These are phyloP conservation scores for Podosphaera fusca DNA, from an alignment of 2,329 filamentous ascomycete genomes.

Conservation along the genomic window DNA sequence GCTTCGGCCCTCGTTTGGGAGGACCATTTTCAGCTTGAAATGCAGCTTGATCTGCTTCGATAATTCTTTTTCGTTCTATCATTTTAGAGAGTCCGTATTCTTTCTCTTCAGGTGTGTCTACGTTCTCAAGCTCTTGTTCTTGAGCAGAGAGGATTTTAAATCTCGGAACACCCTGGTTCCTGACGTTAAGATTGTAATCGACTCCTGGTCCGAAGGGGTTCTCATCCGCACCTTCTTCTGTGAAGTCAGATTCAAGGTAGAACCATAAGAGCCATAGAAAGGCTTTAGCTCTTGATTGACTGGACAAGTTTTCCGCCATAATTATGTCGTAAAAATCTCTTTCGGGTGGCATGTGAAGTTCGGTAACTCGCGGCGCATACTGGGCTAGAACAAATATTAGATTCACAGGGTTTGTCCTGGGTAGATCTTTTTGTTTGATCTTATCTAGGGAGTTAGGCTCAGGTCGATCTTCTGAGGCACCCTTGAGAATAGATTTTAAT, in stretches of 20 bases:
- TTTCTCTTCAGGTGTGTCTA: slow-evolving; percentile 46
- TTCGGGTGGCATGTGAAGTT: slow-evolving; percentile 66
- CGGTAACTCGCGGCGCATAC: slow-evolving; percentile 74
- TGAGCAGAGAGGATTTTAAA: slow-evolving; percentile 42
- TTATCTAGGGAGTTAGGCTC: slow-evolving; percentile 71
- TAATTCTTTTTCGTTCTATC: slow-evolving; percentile 49
- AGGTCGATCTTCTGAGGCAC: slow-evolving; percentile 71
- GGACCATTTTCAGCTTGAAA: slow-evolving; percentile 22
- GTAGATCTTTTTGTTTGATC: slow-evolving; percentile 45
- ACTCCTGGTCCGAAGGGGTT: slow-evolving; percentile 71
- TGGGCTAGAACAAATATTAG: slow-evolving; percentile 87
- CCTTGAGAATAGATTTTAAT: slow-evolving; percentile 91
- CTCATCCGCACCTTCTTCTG: slow-evolving; percentile 60
- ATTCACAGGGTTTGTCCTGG: slow-evolving; percentile 91
- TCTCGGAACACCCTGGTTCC: slow-evolving; percentile 45
- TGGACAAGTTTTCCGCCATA: slow-evolving; percentile 70
- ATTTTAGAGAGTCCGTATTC: slow-evolving; percentile 52
- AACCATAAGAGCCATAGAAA: slow-evolving; percentile 99
- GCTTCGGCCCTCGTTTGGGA: slow-evolving; percentile 27
- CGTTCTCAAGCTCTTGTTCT: slow-evolving; percentile 45
- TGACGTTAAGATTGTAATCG: slow-evolving; percentile 38
- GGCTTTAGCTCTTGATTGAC: slow-evolving; percentile 58
- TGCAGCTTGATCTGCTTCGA: slow-evolving; percentile 44
- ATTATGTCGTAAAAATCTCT: slow-evolving; percentile 91
- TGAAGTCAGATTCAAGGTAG: slow-evolving; percentile 91